phyloP scores from a whole-genome alignment of 805 yeast species.

The Saccharomycopsis olivae region DNA sequence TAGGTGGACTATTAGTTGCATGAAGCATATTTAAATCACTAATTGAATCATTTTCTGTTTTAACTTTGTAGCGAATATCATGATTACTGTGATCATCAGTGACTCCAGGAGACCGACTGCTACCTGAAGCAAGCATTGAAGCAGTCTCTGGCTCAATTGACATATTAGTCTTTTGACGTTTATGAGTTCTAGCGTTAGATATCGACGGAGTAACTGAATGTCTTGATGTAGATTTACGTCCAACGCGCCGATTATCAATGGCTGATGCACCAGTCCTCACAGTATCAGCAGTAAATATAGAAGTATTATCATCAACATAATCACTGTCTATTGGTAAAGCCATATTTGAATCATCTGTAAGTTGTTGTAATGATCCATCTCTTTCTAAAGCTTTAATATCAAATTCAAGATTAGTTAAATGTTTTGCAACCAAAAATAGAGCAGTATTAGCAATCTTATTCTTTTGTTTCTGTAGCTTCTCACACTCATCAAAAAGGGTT shows the following conservation, averaged over 20 bases:
- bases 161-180: background rate
- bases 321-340: conserved; percentile 24
- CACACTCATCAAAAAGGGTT: conserved; percentile 52
- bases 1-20: background rate
- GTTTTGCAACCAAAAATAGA: conserved; percentile 64
- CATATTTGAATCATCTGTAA: conserved; percentile 22
- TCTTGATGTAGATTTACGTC: conserved; percentile 3
- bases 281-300: background rate
- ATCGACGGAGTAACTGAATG: background rate
- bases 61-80: background rate
- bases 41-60: conserved; percentile 2
- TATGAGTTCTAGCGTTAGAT: background rate
- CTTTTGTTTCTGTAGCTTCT: conserved; percentile 65
- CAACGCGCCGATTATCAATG: too few relatives aligned
- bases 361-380: conserved; percentile 64
- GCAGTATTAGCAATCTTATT: conserved; percentile 75
- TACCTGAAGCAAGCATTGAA: too few relatives aligned
- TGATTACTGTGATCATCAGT: background rate
- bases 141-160: too few relatives aligned
- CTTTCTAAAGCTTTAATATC: conserved; percentile 67
- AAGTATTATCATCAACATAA: background rate
- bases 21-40: conserved; percentile 2
- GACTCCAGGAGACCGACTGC: too few relatives aligned
- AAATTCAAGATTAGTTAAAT: conserved; percentile 58
- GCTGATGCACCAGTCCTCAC: background rate